These are phyloP conservation scores for Botrytis hyacinthi DNA, from an alignment of 2,329 filamentous ascomycete genomes.

Conservation along the genomic window DNA sequence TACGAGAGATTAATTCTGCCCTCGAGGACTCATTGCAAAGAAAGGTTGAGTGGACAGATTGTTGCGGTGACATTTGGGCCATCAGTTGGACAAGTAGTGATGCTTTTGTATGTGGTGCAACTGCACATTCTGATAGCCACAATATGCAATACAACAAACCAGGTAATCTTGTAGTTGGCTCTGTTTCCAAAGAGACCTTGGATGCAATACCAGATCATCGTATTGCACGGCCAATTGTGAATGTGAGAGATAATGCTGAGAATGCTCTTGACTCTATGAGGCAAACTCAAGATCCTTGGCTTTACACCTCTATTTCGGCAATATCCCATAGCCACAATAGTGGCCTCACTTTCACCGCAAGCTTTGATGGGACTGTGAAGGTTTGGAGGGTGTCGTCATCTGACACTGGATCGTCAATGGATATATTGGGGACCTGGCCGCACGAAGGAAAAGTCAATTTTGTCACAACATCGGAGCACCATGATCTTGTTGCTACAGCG, in stretches of 20 bases:
- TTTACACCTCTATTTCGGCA: slow-evolving; percentile 62
- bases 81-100: slow-evolving; percentile 55
- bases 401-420: slow-evolving; percentile 44
- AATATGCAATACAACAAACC: slow-evolving; percentile 67
- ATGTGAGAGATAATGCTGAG: slow-evolving; percentile 45
- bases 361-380: slow-evolving; percentile 62
- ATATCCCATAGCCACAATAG: slow-evolving; percentile 53
- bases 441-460: slow-evolving; percentile 63
- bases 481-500: slow-evolving; percentile 56
- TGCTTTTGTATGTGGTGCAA: slow-evolving; percentile 60
- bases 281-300: slow-evolving; percentile 59
- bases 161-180: slow-evolving; percentile 59
- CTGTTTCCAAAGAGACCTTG: slow-evolving; percentile 45
- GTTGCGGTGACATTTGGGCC: slow-evolving; percentile 59
- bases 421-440: slow-evolving; percentile 50
- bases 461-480: slow-evolving; percentile 49
- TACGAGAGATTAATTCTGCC: slow-evolving; percentile 24
- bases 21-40: slow-evolving; percentile 53
- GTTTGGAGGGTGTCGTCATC: slow-evolving; percentile 49
- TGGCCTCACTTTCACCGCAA: slow-evolving; percentile 55
- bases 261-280: slow-evolving; percentile 58
- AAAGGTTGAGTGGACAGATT: slow-evolving; percentile 56
- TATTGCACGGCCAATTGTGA: slow-evolving; percentile 52
- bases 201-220: slow-evolving; percentile 56
- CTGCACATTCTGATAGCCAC: slow-evolving; percentile 59